These are phyloP conservation scores for Trametes gibbosa DNA, from an alignment of 768 basidiomycete genomes.

Conservation along the genomic window DNA sequence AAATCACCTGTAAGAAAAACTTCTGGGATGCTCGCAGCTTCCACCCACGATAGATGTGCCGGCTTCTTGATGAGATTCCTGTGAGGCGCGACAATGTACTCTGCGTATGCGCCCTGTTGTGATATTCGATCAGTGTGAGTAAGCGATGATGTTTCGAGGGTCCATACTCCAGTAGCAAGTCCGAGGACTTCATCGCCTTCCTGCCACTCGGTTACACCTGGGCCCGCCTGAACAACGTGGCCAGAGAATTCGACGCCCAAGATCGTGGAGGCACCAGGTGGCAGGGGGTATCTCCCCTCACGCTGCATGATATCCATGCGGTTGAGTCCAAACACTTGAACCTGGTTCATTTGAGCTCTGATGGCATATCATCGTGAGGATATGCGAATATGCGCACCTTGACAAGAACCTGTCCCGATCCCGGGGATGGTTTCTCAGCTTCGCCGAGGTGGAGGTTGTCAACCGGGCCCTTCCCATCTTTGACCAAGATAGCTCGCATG, in stretches of 20 bases:
- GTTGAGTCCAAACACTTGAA: conserved; percentile 85
- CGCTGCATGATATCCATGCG: conserved; percentile 81
- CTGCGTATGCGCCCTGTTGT: conserved; percentile 83
- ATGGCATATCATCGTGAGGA: no score
- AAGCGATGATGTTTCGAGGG: neutral
- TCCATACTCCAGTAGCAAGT: conserved; percentile 71
- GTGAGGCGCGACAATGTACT: conserved; percentile 69
- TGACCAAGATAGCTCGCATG: conserved; percentile 82
- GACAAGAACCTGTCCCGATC: conserved; percentile 67
- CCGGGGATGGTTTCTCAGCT: conserved; percentile 55
- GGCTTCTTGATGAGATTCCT: conserved; percentile 77
- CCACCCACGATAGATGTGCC: conserved; percentile 66
- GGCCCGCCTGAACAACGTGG: conserved; percentile 39
- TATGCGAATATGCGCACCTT: conserved; percentile 68
- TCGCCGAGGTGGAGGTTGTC: conserved; percentile 81
- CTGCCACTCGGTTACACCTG: conserved; percentile 35
- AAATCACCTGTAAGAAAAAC: conserved; percentile 79
- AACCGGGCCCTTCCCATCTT: conserved; percentile 68
- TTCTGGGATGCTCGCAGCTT: conserved; percentile 89
- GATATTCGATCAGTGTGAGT: neutral
- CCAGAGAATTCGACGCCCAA: conserved; percentile 92
- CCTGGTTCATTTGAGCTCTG: conserved; percentile 47
- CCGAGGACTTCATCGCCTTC: conserved; percentile 87
- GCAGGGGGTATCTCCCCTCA: conserved; percentile 71
- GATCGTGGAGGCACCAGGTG: conserved; percentile 70